Evolutionary conservation across 2,329 filamentous ascomycete genomes (phyloP), one percentile per base, ranked within the genome.

Genomic region (Plenodomus tracheiphilus): DNA sequence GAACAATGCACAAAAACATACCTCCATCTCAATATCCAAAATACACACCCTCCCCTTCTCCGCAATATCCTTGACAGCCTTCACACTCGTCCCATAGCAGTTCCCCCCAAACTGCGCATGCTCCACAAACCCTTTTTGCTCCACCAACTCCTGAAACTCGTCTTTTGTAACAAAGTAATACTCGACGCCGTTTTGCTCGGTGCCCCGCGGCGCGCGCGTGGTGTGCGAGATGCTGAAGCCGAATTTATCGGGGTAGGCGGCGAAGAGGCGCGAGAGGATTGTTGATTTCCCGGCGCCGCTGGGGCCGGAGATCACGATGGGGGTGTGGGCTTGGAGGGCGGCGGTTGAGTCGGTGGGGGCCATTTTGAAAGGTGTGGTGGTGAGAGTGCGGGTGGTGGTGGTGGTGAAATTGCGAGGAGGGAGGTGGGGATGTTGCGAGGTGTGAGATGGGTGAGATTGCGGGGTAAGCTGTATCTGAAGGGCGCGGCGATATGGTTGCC

Each of bases 11-110:
- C n/a, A n/a, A n/a, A 37, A 46, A 42, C 54, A 5, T 70, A 87
- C 86, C 83, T 96, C 91, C 90, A 97, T 96, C 80, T 97, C 93
- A 69, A 97, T 97, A 72, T 97, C 93, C 60, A 97, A 77, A 40
- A 97, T 85, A 53, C 92, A 93, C 36, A 91, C 84, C 65, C 81
- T 81, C 16, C 85, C 87, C 75, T 86, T 84, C 52, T 83, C 81
- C 2, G 82, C 82, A 70, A 92, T 85, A 65, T 89, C 84, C 72
- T 86, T 82, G 55, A 96, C 90, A 21, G 90, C 90, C 73, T 81
- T 79, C 66, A 90, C 85, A 69, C 85, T 89, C 4, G 91, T 96
- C 47, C 92, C 92, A 75, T 97, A 97, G 66, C 84, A 78, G 75
- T 97, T 96, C 46, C 85, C 86, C 35, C 91, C 86, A 71, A 96